Evolutionary conservation across 257 asterid species (phyloP).

Genomic region (Echium plantagineum): DNA sequence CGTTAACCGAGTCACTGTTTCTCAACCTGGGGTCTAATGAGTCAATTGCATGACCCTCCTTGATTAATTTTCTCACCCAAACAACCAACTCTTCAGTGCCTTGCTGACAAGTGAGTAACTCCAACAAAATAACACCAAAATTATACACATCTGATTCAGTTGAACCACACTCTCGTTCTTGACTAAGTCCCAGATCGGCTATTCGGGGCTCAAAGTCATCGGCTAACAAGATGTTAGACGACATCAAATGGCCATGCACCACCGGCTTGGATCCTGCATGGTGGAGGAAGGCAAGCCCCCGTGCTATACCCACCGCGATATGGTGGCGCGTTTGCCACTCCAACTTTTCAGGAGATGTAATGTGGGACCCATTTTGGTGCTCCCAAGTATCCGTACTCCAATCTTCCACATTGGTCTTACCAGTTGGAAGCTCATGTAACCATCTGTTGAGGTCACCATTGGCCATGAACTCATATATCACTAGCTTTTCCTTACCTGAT

Average conservation of each 20-base stretch:
- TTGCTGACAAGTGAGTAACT: constrained; percentile 47
- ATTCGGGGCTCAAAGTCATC: constrained; percentile 80
- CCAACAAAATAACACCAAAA: constrained; percentile 66
- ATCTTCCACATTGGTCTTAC: constrained; percentile 63
- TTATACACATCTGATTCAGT: constrained; percentile 57
- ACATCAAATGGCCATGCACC: constrained; percentile 64
- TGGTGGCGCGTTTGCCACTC: constrained; percentile 99
- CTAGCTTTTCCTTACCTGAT: constrained; percentile 83
- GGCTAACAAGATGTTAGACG: constrained; percentile 50
- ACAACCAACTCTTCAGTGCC: constrained; percentile 36
- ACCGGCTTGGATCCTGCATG: constrained; percentile 75
- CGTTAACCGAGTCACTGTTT: constrained; percentile 42
- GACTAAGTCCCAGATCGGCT: constrained; percentile 48
- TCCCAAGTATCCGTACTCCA: constrained; percentile 97
- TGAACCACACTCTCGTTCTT: constrained; percentile 24
- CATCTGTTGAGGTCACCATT: constrained; percentile 93
- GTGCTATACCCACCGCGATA: constrained; percentile 88
- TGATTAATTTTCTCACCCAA: constrained; percentile 47
- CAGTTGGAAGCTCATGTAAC: constrained; percentile 86
- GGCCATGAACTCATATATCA: constrained; percentile 70
- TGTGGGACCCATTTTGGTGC: constrained; percentile 28
- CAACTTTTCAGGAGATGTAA: constrained; percentile 39
- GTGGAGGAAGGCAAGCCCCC: constrained; percentile 90
- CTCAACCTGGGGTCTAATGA: constrained; percentile 58
- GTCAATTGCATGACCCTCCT: constrained; percentile 41